Conservation (phyloP, 1,284 basidiomycete genomes). For the Violaceomyces palustris region DNA sequence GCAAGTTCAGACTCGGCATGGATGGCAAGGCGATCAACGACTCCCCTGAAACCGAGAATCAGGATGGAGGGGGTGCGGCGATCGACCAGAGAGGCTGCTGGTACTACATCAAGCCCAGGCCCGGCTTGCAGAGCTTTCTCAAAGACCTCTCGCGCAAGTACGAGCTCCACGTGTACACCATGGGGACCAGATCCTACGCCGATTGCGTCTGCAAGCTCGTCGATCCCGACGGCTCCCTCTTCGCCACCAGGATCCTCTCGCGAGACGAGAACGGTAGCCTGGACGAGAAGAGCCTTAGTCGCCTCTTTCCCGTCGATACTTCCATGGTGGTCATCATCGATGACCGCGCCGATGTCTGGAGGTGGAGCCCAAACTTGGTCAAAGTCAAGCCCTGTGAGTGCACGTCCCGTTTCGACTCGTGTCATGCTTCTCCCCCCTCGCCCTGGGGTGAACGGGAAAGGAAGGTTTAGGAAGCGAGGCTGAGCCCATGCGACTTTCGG, state of each 20-base stretch:
- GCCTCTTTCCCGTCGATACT: constrained; percentile 84
- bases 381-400: constrained; percentile 89
- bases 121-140: constrained; percentile 78
- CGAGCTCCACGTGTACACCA: constrained; percentile 99
- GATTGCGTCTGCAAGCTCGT: constrained; percentile 89
- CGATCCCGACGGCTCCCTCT: constrained; percentile 79
- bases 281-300: constrained; percentile 81
- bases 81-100: constrained; percentile 64
- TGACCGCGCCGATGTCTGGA: constrained; percentile 96
- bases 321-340: constrained; percentile 99
- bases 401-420: background rate
- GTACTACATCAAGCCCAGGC: constrained; percentile 92
- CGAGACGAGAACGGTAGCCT: constrained; percentile 78
- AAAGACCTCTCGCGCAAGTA: constrained; percentile 69
- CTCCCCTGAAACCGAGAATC: too few relatives aligned
- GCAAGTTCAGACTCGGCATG: constrained; percentile 74
- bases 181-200: constrained; percentile 95
- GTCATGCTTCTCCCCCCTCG: too few relatives aligned
- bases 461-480: too few relatives aligned
- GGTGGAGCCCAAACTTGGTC: constrained; percentile 83
- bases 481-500: background rate
- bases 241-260: constrained; percentile 80
- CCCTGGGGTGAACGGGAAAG: too few relatives aligned
- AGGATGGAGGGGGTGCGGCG: constrained; percentile 2
- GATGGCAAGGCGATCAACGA: constrained; percentile 61